These are phyloP conservation scores for Talaromyces amestolkiae DNA, from an alignment of 2,329 filamentous ascomycete species.

Conservation along the genomic window DNA sequence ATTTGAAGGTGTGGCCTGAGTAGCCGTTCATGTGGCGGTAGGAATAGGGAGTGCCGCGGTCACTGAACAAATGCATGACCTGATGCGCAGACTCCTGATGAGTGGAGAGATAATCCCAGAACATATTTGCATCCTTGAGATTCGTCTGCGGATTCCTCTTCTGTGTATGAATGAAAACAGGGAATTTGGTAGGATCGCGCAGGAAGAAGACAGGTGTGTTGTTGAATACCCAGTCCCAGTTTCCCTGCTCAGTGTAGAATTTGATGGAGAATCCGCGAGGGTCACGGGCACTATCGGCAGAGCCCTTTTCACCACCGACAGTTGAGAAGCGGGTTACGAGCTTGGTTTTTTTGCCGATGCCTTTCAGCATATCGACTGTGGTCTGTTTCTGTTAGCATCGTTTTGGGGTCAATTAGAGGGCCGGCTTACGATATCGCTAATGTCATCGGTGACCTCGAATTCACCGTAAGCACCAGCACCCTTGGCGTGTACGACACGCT, in stretches of 20 bases:
- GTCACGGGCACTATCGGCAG: constrained; percentile 68
- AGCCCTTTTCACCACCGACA: constrained; percentile 70
- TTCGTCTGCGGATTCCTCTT: constrained; percentile 72
- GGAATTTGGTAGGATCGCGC: constrained; percentile 71
- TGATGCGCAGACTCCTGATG: constrained; percentile 64
- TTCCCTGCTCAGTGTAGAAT: constrained; percentile 71
- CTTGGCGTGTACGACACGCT: constrained; percentile 45
- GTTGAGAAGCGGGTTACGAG: constrained; percentile 70
- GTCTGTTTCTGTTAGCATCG: constrained; percentile 25
- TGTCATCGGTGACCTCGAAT: constrained; percentile 49
- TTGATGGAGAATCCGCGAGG: constrained; percentile 71
- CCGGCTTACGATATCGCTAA: constrained; percentile 44
- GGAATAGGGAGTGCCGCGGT: constrained; percentile 64
- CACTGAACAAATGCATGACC: constrained; percentile 65
- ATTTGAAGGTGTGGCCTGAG: constrained; percentile 66
- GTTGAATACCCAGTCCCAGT: constrained; percentile 70
- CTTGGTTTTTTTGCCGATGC: constrained; percentile 67
- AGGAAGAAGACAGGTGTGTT: constrained; percentile 75
- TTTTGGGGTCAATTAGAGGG: neutral
- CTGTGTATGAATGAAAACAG: constrained; percentile 71
- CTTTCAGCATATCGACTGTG: constrained; percentile 50
- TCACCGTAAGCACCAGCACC: constrained; percentile 44
- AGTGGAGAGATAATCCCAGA: constrained; percentile 64
- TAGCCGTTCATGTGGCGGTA: constrained; percentile 68
- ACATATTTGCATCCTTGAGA: constrained; percentile 66